Percentiles rank a stretch among this genome's conserved stretches.
Evolutionary conservation across 2,329 filamentous ascomycete species (phyloP).

Genomic region (Xylariaceae sp.): DNA sequence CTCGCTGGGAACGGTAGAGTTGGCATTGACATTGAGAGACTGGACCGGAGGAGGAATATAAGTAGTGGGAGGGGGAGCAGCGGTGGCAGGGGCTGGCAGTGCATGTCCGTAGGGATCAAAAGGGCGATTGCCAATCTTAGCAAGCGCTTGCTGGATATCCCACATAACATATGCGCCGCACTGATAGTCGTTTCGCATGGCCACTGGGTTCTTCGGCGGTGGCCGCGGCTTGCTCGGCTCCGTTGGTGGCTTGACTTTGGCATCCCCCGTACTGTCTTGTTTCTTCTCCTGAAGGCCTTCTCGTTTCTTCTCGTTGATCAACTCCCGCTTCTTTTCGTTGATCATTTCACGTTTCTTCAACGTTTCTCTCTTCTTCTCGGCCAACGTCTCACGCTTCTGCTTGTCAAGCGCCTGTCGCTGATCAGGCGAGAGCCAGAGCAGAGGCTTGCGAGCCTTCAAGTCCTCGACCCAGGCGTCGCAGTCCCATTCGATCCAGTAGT

Average conservation of each 20-base stretch:
- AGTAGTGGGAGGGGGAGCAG: constrained; percentile 5
- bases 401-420: constrained; percentile 38
- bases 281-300: constrained; percentile 24
- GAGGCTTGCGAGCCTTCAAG: constrained; percentile 52
- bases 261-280: constrained; percentile 19
- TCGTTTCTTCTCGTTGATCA: constrained; percentile 20
- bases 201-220: constrained; percentile 31
- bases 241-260: constrained; percentile 21
- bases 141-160: constrained; percentile 32
- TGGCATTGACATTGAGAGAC: neutral
- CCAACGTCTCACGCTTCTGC: constrained; percentile 34
- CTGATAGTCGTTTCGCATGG: constrained; percentile 32
- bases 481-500: constrained; percentile 71
- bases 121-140: constrained; percentile 29
- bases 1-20: neutral
- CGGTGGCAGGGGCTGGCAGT: constrained; percentile 32
- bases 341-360: constrained; percentile 26
- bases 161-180: constrained; percentile 32
- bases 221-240: constrained; percentile 21
- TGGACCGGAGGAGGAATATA: neutral
- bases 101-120: constrained; percentile 32
- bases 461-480: constrained; percentile 68
- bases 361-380: constrained; percentile 27
- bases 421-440: constrained; percentile 52
- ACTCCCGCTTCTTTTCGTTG: constrained; percentile 21